phyloP scores from a whole-genome alignment of 345 rosid species.

The Psidium friedrichsthalianum region DNA sequence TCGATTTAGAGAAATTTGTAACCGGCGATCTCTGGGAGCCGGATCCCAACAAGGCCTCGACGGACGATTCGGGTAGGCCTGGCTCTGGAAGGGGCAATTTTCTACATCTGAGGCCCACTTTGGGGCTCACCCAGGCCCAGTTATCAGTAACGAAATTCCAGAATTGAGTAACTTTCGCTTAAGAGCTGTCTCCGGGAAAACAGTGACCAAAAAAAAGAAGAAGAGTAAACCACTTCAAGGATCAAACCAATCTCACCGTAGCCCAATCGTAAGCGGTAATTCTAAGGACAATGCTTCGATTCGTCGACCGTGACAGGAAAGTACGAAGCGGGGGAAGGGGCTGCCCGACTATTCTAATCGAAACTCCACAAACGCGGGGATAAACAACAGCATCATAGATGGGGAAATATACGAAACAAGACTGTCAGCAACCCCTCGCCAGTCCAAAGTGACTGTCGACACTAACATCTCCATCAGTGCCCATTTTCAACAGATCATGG shows the following conservation, averaged over 20 bases:
- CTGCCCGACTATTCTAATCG: background rate
- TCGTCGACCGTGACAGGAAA: background rate
- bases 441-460: background rate
- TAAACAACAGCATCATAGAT: background rate
- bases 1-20: background rate
- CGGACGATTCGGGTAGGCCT: background rate
- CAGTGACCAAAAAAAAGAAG: background rate
- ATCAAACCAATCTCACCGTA: background rate
- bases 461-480: background rate
- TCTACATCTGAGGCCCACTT: no score
- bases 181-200: background rate
- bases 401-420: background rate
- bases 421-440: background rate
- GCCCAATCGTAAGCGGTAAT: background rate
- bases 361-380: background rate
- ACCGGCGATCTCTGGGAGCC: background rate
- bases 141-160: background rate
- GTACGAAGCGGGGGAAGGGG: background rate
- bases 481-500: background rate
- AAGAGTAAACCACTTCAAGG: no score
- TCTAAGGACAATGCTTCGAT: background rate
- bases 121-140: background rate
- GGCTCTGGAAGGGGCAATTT: no score
- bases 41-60: background rate
- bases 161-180: background rate